These are phyloP conservation scores for Rhexocercosporidium sp. DNA, from an alignment of 2,329 filamentous ascomycete genomes.

Conservation along the genomic window DNA sequence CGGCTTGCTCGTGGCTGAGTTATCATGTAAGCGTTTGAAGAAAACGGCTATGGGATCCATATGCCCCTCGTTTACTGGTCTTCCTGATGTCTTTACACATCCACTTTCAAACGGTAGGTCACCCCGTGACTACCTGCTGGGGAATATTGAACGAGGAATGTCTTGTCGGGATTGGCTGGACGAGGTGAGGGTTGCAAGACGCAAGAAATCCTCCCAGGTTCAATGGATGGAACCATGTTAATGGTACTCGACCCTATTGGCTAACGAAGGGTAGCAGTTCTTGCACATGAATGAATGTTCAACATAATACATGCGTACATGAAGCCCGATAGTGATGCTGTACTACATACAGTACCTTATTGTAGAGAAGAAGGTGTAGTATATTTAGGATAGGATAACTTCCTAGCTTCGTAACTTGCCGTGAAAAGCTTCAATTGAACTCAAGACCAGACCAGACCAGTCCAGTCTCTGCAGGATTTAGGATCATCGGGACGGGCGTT, in stretches of 20 bases:
- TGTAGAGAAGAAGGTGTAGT: too few species aligned
- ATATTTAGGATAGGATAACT: too few species aligned
- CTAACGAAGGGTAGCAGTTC: neutral
- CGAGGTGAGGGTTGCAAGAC: neutral
- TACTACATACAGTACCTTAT: too few species aligned
- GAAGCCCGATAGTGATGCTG: neutral
- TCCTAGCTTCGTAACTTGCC: too few species aligned
- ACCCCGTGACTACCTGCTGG: conserved; percentile 6
- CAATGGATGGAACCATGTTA: neutral
- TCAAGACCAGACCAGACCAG: neutral
- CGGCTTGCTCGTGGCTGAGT: conserved; percentile 26
- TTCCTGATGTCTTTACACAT: neutral
- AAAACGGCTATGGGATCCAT: conserved; percentile 3
- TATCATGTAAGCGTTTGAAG: conserved; percentile 24
- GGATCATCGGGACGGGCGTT: conserved; percentile 7
- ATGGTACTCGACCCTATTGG: conserved; percentile 33
- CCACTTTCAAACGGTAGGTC: neutral
- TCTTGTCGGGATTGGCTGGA: neutral
- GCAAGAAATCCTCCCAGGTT: conserved; percentile 9
- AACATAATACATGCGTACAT: neutral
- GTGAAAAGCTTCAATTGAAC: too few species aligned
- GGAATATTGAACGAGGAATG: conserved; percentile 1
- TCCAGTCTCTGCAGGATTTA: neutral
- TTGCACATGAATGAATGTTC: neutral
- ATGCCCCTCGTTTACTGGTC: too few species aligned